phyloP scores from a whole-genome alignment of 257 asterid genomes.

The Coffea canephora region DNA sequence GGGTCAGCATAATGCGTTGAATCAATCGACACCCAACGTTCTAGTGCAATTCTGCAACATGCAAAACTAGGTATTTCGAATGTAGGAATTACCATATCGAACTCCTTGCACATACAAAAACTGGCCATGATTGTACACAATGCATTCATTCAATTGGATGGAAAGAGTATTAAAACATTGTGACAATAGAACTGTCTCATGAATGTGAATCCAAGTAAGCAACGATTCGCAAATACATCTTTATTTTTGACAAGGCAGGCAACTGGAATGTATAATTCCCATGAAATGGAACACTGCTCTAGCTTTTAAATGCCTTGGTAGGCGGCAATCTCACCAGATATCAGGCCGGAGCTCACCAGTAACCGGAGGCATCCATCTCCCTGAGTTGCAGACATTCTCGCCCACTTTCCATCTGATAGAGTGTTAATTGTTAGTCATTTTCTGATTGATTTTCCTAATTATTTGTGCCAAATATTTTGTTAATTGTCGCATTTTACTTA shows the following conservation, averaged over 20 bases:
- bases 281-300: neutral
- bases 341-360: constrained; percentile 95
- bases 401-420: constrained; percentile 67
- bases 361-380: constrained; percentile 97
- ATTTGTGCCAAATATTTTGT: too few species aligned
- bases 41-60: too few species aligned
- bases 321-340: constrained; percentile 52
- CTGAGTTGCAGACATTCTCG: constrained; percentile 86
- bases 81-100: too few species aligned
- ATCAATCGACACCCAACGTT: too few species aligned
- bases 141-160: neutral
- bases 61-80: too few species aligned
- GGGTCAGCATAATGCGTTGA: too few species aligned
- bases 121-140: neutral
- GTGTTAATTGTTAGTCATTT: too few species aligned
- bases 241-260: constrained; percentile 32
- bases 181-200: neutral
- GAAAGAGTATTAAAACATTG: neutral
- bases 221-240: constrained; percentile 25
- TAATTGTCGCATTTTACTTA: too few species aligned
- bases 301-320: neutral
- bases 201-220: constrained; percentile 15
- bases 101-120: neutral
- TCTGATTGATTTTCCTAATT: too few species aligned
- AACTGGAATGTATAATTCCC: constrained; percentile 10